A percentile compares a stretch with the other conserved stretches of the same genome.
Evolutionary conservation across 2,329 filamentous ascomycete genomes (phyloP).

Genomic region (Sporothrix mexicana): DNA sequence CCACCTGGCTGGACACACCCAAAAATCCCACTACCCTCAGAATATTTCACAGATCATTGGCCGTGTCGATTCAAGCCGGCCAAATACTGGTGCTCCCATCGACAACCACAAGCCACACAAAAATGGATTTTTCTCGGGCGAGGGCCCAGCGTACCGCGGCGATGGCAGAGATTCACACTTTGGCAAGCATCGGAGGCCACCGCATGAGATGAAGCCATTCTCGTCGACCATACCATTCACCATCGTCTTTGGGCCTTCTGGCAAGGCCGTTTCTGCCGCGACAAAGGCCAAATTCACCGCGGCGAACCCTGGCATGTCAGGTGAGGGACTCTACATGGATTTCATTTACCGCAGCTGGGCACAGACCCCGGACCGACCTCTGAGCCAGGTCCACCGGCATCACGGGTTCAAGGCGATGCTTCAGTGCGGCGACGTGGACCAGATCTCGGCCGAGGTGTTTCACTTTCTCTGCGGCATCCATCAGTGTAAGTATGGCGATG

Average conservation of each 20-base stretch:
- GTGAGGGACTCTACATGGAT: slow-evolving; percentile 24
- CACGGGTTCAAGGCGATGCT: slow-evolving; percentile 23
- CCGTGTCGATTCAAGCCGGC: neutral
- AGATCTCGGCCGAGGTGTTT: slow-evolving; percentile 31
- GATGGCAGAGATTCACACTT: slow-evolving; percentile 28
- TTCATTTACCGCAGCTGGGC: slow-evolving; percentile 22
- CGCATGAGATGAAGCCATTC: slow-evolving; percentile 5
- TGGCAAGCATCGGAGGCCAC: neutral
- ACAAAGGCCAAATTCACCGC: neutral
- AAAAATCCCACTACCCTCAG: neutral
- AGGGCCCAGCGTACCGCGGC: slow-evolving; percentile 16
- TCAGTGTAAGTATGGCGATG: slow-evolving; percentile 26
- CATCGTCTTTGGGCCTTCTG: neutral
- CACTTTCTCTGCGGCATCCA: slow-evolving; percentile 28
- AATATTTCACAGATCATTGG: neutral
- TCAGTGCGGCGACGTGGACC: slow-evolving; percentile 27
- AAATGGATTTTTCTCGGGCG: neutral
- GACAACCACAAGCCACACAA: neutral
- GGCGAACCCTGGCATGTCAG: neutral
- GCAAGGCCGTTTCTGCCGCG: neutral
- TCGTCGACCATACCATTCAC: slow-evolving; percentile 25
- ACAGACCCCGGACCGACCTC: slow-evolving; percentile 10
- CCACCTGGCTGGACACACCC: no score
- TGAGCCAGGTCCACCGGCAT: slow-evolving; percentile 4
- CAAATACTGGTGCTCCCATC: neutral